Percentiles rank a stretch among this genome's conserved stretches.
These are phyloP conservation scores for Platismatia glauca DNA, from an alignment of 495 filamentous ascomycete genomes.

Conservation along the genomic window DNA sequence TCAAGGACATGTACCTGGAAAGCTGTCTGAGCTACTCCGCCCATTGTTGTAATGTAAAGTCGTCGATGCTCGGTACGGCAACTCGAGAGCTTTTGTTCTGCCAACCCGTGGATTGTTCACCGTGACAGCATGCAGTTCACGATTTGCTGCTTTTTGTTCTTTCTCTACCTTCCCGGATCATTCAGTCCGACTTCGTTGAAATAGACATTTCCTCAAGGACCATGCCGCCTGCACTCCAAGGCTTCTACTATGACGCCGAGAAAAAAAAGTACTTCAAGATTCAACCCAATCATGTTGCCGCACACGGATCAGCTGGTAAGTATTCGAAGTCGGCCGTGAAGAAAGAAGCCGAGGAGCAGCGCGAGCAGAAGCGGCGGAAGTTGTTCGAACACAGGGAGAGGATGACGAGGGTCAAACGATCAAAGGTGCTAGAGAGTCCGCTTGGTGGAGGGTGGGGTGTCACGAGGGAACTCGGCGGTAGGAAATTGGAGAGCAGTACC, in stretches of 20 bases:
- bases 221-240: constrained; percentile 12
- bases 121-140: neutral
- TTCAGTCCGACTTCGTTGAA: too few relatives aligned
- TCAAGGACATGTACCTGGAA: neutral
- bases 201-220: neutral
- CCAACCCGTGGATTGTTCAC: neutral
- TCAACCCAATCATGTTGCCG: constrained; percentile 12
- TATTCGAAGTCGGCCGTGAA: constrained; percentile 11
- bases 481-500: neutral
- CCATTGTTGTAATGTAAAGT: neutral
- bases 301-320: neutral
- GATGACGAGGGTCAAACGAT: constrained; percentile 7
- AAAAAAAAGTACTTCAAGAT: constrained; percentile 23
- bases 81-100: neutral
- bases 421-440: constrained; percentile 5
- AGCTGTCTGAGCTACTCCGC: neutral
- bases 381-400: neutral
- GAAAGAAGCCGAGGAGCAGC: neutral
- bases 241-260: constrained; percentile 17
- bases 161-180: too few relatives aligned
- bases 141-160: neutral
- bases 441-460: constrained; percentile 6
- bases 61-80: neutral
- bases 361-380: neutral
- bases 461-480: neutral